Percentiles rank a stretch among this genome's conserved stretches.
phyloP scores from a whole-genome alignment of 139 green algal species.

The Raphidocelis subcapitata region DNA sequence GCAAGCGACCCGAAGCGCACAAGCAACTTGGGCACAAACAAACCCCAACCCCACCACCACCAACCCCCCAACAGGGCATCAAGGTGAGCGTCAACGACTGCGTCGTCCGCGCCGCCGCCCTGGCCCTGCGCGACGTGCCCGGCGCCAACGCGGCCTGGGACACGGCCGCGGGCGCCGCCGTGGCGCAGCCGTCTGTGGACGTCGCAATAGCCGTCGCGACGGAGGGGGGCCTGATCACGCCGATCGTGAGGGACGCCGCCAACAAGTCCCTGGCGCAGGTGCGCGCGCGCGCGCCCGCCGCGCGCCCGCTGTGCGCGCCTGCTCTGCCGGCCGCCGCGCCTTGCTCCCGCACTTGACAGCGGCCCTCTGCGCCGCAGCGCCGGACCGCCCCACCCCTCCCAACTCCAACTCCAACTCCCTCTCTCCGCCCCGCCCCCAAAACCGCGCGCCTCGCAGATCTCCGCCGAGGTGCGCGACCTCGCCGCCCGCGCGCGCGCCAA shows the following conservation, averaged over 20 bases:
- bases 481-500: constrained; percentile 74
- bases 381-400: not conserved
- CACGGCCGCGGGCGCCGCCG: constrained; percentile 33
- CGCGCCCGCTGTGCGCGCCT: not conserved
- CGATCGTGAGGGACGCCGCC: constrained; percentile 75
- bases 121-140: constrained; percentile 83
- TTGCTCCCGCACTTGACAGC: constrained; percentile 27
- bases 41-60: no score
- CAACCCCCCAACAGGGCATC: constrained; percentile 29
- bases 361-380: not conserved
- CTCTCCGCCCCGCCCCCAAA: not conserved
- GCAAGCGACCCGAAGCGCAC: not conserved
- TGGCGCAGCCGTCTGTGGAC: constrained; percentile 58
- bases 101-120: constrained; percentile 82
- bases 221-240: constrained; percentile 87
- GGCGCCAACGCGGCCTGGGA: constrained; percentile 56
- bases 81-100: constrained; percentile 93
- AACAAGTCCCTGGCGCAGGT: constrained; percentile 49
- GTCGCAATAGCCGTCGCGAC: constrained; percentile 88
- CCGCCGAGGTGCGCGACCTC: constrained; percentile 67
- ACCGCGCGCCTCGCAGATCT: constrained; percentile 10
- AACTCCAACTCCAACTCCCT: not conserved
- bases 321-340: not conserved
- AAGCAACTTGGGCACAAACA: not conserved
- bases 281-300: not conserved